A percentile compares a stretch with the other conserved stretches of the same genome.
Evolutionary conservation across 2,329 filamentous ascomycete species (phyloP).

Genomic region (Diplodia intermedia): DNA sequence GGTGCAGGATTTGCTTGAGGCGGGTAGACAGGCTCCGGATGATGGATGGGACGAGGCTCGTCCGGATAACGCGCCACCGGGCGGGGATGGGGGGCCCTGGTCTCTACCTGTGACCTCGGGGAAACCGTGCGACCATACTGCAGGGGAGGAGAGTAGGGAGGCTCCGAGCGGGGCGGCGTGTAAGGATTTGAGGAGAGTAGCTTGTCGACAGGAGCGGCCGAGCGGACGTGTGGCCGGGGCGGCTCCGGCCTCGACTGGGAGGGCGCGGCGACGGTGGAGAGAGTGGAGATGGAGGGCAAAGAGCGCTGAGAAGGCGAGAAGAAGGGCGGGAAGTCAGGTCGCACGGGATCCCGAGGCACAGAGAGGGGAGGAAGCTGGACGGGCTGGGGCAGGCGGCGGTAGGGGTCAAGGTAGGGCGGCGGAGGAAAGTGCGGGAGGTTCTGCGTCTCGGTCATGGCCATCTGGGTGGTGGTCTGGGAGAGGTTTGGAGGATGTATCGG

Average conservation of each 20-base stretch:
- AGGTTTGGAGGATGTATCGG: constrained; percentile 51
- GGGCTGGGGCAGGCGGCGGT: constrained; percentile 50
- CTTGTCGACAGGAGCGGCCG: constrained; percentile 47
- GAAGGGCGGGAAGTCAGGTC: constrained; percentile 47
- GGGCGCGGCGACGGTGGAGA: constrained; percentile 35
- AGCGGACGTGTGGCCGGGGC: constrained; percentile 37
- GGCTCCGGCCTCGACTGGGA: constrained; percentile 38
- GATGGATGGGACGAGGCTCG: constrained; percentile 42
- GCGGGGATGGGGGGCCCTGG: constrained; percentile 12
- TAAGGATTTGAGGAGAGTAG: constrained; percentile 47
- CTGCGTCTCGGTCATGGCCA: constrained; percentile 56
- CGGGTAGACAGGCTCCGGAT: constrained; percentile 45
- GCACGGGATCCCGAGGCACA: constrained; percentile 46
- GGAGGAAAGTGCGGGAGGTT: constrained; percentile 51
- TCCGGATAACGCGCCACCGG: constrained; percentile 41
- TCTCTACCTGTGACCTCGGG: constrained; percentile 43
- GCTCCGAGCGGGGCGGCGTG: constrained; percentile 50
- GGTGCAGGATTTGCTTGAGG: constrained; percentile 47
- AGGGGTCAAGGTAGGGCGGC: constrained; percentile 49
- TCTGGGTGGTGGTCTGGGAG: constrained; percentile 40
- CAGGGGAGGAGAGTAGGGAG: constrained; percentile 40
- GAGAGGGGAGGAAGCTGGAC: constrained; percentile 50
- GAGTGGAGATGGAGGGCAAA: constrained; percentile 46
- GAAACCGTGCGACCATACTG: constrained; percentile 46
- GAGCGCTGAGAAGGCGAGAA: constrained; percentile 45